A percentile compares a stretch with the other conserved stretches of the same genome.
phyloP scores from a whole-genome alignment of 2,329 filamentous ascomycete species.

The Fusarium sp. region DNA sequence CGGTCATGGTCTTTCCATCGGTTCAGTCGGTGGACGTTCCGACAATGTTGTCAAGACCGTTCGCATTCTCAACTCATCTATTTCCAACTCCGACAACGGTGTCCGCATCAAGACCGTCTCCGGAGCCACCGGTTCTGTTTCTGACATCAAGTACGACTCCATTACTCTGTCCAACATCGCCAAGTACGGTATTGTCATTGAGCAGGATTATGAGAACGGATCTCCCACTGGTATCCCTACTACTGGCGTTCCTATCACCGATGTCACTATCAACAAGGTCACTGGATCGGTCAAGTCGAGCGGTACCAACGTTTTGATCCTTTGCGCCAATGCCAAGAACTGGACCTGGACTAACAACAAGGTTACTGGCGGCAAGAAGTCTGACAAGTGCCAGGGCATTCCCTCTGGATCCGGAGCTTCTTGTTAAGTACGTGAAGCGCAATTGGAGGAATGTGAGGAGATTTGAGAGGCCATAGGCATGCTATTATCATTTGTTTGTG shows the following conservation, averaged over 20 bases:
- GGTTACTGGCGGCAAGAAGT: conserved; percentile 63
- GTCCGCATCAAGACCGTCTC: conserved; percentile 62
- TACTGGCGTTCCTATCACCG: conserved; percentile 64
- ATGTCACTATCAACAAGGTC: conserved; percentile 57
- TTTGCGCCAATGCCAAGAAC: conserved; percentile 62
- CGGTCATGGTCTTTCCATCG: conserved; percentile 58
- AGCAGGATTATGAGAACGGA: conserved; percentile 63
- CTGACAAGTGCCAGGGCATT: conserved; percentile 43
- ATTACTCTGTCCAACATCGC: conserved; percentile 57
- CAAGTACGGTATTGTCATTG: conserved; percentile 54
- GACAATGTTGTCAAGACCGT: conserved; percentile 65
- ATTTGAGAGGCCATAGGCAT: accelerated
- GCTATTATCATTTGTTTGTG: neutral
- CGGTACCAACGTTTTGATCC: conserved; percentile 61
- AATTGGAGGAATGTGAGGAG: neutral
- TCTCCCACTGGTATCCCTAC: conserved; percentile 58
- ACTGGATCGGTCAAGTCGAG: conserved; percentile 55
- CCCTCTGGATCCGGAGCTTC: conserved; percentile 42
- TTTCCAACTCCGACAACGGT: conserved; percentile 65
- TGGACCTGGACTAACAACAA: conserved; percentile 64
- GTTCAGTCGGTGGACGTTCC: conserved; percentile 58
- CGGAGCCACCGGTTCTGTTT: conserved; percentile 57
- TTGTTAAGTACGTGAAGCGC: conserved; percentile 21
- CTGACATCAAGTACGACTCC: conserved; percentile 56
- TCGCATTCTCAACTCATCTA: conserved; percentile 60